Evolutionary conservation across 805 yeast genomes (phyloP).

Genomic region (Yarrowia sp.): DNA sequence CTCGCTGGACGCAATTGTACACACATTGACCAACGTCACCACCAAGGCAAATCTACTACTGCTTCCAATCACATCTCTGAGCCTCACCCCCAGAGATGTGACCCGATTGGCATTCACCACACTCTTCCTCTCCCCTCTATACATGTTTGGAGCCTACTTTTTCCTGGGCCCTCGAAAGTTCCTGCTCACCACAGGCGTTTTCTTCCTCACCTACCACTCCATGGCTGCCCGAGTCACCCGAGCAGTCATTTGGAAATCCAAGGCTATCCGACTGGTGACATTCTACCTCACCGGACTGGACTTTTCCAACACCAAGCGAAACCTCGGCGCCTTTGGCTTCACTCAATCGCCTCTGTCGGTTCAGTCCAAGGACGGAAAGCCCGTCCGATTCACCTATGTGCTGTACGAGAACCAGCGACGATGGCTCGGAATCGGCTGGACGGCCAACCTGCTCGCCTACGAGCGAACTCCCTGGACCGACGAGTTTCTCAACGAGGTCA

Average conservation of each 20-base stretch:
- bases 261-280: slow-evolving; percentile 68
- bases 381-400: slow-evolving; percentile 87
- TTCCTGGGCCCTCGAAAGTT: slow-evolving; percentile 74
- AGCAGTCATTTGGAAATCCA: slow-evolving; percentile 82
- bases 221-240: slow-evolving; percentile 84
- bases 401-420: slow-evolving; percentile 93
- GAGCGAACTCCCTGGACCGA: slow-evolving; percentile 98
- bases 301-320: slow-evolving; percentile 58
- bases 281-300: slow-evolving; percentile 90
- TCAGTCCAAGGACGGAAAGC: slow-evolving; percentile 52
- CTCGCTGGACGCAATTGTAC: slow-evolving; percentile 85
- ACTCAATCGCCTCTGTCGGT: slow-evolving; percentile 44
- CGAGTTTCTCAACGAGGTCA: slow-evolving; percentile 86
- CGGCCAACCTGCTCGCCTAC: slow-evolving; percentile 84
- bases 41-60: slow-evolving; percentile 78
- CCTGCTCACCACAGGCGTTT: slow-evolving; percentile 63
- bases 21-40: slow-evolving; percentile 74
- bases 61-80: slow-evolving; percentile 74
- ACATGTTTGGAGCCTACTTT: slow-evolving; percentile 71
- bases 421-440: slow-evolving; percentile 99
- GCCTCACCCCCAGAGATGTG: slow-evolving; percentile 78
- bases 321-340: slow-evolving; percentile 42
- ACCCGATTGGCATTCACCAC: slow-evolving; percentile 83
- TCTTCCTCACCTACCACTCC: slow-evolving; percentile 83
- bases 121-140: slow-evolving; percentile 82